Evolutionary conservation across 495 filamentous ascomycete genomes (phyloP), one percentile per base, ranked within the genome.

Genomic region (Aspergillus haitiensis): DNA sequence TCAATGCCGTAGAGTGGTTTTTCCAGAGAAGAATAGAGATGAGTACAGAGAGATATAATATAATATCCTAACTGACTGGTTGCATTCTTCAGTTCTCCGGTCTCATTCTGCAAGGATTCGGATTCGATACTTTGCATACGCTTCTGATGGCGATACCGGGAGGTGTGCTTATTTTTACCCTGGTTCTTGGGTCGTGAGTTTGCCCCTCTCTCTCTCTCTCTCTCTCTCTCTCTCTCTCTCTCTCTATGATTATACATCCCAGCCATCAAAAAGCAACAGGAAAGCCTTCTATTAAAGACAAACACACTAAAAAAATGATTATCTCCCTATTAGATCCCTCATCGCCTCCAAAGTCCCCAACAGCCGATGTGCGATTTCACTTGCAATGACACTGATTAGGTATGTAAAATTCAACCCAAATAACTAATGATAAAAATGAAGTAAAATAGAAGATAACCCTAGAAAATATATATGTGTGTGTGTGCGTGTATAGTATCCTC

Each of bases 41-140:
- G n/a, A n/a, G n/a, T n/a, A n/a, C n/a, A n/a, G n/a, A n/a, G n/a
- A n/a, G n/a, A n/a, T n/a, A n/a, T n/a, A n/a, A n/a, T n/a, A n/a
- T 11, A n/a, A 40, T 40, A 40, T 10, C 4, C 37, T 10, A 40
- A 13, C 15, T 50, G 16, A 50, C n/a, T 31, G 15, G 18, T 11
- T 32, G 47, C 3, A 4, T 27, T 18, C 1, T 11, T 5, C 18
- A 69, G 70, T 78, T 78, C 61, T 70, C 67, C 15, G 67, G 66
- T 33, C 63, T 75, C 21, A 69, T 78, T 12, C 56, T 78, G 15
- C 56, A 66, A 15, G 68, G 66, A 0, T 74, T 78, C 27, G 75
- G 76, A 0, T 78, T 61, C 51, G 61, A 64, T 0, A 64, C 72
- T 1, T 64, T 70, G n/a, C 62, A 70, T 35, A 72, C 70, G 0